phyloP scores from a whole-genome alignment of 108 stramenopile genomes.

The Poteriospumella lacustris region DNA sequence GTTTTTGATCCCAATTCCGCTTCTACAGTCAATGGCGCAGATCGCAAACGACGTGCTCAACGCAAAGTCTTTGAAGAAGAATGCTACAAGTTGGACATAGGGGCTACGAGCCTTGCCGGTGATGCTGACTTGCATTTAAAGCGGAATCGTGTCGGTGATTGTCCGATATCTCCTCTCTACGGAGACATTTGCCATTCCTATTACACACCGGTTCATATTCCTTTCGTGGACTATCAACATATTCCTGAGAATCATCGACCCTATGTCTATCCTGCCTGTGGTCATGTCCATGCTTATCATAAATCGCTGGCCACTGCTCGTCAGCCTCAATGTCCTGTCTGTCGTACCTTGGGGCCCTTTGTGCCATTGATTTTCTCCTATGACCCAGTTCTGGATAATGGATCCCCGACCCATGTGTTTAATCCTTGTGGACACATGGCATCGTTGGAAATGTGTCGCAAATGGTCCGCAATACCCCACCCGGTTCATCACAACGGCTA shows the following conservation, averaged over 20 bases:
- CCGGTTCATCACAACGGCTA: too few relatives aligned
- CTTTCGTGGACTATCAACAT: background rate
- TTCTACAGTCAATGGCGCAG: too few relatives aligned
- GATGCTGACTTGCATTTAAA: too few relatives aligned
- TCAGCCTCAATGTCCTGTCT: slow-evolving; percentile 44
- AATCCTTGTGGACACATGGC: slow-evolving; percentile 49
- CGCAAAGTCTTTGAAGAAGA: too few relatives aligned
- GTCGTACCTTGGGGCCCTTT: slow-evolving; percentile 36
- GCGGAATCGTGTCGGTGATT: too few relatives aligned
- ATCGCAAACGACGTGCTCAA: too few relatives aligned
- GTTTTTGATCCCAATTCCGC: too few relatives aligned
- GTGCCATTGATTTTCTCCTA: slow-evolving; percentile 36
- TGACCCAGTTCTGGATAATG: slow-evolving; percentile 35
- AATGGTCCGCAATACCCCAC: too few relatives aligned
- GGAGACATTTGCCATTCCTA: background rate
- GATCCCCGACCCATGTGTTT: slow-evolving; percentile 41
- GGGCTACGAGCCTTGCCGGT: too few relatives aligned
- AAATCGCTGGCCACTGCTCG: slow-evolving; percentile 2
- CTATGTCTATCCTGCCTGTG: slow-evolving; percentile 48
- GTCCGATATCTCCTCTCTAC: background rate
- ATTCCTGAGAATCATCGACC: slow-evolving; percentile 1
- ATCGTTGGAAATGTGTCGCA: background rate
- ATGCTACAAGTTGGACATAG: too few relatives aligned
- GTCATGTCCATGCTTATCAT: slow-evolving; percentile 42
- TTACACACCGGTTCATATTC: background rate